phyloP scores from a whole-genome alignment of 2,329 filamentous ascomycete species.

The Sporothrix globosa region DNA sequence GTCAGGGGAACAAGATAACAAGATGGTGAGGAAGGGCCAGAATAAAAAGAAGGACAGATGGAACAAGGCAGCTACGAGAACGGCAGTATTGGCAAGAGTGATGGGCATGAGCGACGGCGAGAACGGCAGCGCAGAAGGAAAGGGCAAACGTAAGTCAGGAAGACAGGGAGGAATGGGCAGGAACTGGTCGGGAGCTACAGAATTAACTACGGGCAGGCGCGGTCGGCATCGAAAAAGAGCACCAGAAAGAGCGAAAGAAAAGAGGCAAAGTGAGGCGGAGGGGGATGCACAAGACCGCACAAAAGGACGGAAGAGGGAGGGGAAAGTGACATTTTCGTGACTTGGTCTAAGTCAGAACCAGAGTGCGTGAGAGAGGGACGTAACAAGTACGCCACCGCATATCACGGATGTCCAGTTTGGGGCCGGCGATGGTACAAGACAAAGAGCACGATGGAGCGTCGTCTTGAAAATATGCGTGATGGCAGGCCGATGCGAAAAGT shows the following conservation, averaged over 20 bases:
- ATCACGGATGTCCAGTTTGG: slow-evolving; percentile 10
- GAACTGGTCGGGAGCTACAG: slow-evolving; percentile 19
- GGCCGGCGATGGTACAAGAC: background rate
- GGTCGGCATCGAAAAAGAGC: slow-evolving; percentile 7
- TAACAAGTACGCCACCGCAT: slow-evolving; percentile 4
- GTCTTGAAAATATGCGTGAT: background rate
- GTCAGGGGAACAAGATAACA: background rate
- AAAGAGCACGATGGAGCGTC: background rate
- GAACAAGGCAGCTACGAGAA: slow-evolving; percentile 5
- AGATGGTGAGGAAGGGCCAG: background rate
- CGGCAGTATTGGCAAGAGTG: background rate
- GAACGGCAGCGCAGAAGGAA: background rate
- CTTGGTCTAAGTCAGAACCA: background rate
- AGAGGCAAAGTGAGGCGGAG: slow-evolving; percentile 13
- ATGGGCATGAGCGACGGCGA: background rate
- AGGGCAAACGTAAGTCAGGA: background rate
- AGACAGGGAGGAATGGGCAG: background rate
- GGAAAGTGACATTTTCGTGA: background rate
- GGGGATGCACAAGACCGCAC: slow-evolving; percentile 10
- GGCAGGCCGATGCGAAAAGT: background rate
- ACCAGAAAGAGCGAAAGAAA: slow-evolving; percentile 3
- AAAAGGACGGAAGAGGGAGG: slow-evolving; percentile 12
- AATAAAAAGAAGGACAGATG: slow-evolving; percentile 12
- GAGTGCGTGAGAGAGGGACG: slow-evolving; percentile 1
- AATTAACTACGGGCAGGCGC: slow-evolving; percentile 24